Conservation (phyloP, 768 basidiomycete species). For the Suillus lakei region DNA sequence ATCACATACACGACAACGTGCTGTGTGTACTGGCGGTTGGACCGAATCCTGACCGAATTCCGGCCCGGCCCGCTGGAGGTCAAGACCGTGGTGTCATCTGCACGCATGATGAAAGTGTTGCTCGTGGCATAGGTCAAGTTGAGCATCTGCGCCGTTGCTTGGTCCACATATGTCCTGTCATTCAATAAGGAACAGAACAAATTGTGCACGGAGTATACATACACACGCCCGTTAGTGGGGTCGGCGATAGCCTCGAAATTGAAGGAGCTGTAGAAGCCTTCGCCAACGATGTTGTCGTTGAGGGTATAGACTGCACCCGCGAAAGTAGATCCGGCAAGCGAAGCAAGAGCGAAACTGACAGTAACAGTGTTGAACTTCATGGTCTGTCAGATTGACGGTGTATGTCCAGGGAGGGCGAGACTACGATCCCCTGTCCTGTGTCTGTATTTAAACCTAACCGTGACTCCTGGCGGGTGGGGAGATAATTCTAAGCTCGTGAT, state of each 20-base stretch:
- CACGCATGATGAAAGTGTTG: constrained; percentile 40
- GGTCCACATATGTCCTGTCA: constrained; percentile 39
- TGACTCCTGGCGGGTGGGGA: neutral
- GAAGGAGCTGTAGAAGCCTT: constrained; percentile 36
- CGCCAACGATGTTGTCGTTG: constrained; percentile 32
- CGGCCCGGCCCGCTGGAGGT: constrained; percentile 34
- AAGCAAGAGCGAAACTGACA: constrained; percentile 16
- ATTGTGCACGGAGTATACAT: constrained; percentile 12
- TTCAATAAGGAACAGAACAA: neutral
- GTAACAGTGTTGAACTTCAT: constrained; percentile 22
- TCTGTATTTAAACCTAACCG: constrained; percentile 20
- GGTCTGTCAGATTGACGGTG: neutral
- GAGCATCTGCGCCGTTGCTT: constrained; percentile 29
- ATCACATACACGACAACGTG: constrained; percentile 38
- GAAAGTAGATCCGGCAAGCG: constrained; percentile 17
- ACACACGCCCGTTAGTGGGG: constrained; percentile 44
- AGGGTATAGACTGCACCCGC: constrained; percentile 32
- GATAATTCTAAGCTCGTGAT: constrained; percentile 9
- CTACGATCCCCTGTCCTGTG: neutral
- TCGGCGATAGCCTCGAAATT: constrained; percentile 38
- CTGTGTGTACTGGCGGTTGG: constrained; percentile 34
- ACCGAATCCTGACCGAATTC: constrained; percentile 41
- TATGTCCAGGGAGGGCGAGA: neutral
- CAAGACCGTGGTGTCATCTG: constrained; percentile 40
- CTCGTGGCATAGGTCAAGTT: constrained; percentile 33